These are phyloP conservation scores for Kwoniella sp. DNA, from an alignment of 768 basidiomycete genomes.

Conservation along the genomic window DNA sequence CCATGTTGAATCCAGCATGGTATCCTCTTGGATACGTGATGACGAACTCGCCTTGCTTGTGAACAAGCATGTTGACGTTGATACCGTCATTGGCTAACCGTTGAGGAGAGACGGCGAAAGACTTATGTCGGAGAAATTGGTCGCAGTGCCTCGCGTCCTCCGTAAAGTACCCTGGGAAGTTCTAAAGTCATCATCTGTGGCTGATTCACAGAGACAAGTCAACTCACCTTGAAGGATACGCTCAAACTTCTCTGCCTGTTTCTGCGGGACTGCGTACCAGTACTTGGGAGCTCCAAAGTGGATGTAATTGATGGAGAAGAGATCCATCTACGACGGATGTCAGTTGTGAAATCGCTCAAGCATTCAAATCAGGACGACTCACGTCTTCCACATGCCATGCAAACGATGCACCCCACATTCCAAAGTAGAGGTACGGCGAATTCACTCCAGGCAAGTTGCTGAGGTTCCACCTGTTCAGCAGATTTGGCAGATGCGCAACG, in stretches of 20 bases:
- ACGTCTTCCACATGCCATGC: conserved; percentile 98
- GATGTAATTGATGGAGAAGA: conserved; percentile 98
- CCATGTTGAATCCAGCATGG: conserved; percentile 95
- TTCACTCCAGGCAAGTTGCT: conserved; percentile 89
- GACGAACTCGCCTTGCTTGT: conserved; percentile 92
- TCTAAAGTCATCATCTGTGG: conserved; percentile 50
- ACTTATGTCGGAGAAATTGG: conserved; percentile 95
- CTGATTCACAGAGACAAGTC: too few relatives aligned
- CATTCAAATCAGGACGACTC: conserved; percentile 16
- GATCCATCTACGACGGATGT: conserved; percentile 72
- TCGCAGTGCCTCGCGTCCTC: conserved; percentile 80
- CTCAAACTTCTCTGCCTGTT: conserved; percentile 78
- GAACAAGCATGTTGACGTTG: conserved; percentile 81
- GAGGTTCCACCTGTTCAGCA: conserved; percentile 73
- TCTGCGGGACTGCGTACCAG: conserved; percentile 96
- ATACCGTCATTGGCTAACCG: conserved; percentile 77
- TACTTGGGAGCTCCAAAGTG: conserved; percentile 94
- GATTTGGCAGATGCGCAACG: conserved; percentile 85
- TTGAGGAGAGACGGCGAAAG: conserved; percentile 86
- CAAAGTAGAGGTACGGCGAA: conserved; percentile 95
- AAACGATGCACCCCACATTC: conserved; percentile 99
- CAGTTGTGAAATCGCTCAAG: neutral
- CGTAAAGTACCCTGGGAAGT: conserved; percentile 76
- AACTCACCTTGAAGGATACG: conserved; percentile 78
- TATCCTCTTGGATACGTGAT: conserved; percentile 94